phyloP scores from a whole-genome alignment of 495 filamentous ascomycete genomes.

The Neurospora discreta region DNA sequence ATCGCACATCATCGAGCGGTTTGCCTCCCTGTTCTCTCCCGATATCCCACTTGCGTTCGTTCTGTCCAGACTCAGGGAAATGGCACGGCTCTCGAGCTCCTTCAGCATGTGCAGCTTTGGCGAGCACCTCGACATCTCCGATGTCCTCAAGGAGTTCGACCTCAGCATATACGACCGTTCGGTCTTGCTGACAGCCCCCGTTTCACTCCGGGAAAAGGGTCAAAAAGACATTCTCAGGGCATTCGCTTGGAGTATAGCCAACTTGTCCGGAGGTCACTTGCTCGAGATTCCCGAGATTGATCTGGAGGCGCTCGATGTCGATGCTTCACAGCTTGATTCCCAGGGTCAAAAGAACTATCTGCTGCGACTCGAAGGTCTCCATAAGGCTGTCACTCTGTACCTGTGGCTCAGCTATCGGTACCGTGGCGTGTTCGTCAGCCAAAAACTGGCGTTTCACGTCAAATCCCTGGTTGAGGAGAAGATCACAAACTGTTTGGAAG shows the following conservation, averaged over 20 bases:
- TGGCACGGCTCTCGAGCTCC: constrained; percentile 43
- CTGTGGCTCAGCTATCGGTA: constrained; percentile 72
- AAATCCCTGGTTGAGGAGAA: constrained; percentile 67
- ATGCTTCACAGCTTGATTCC: constrained; percentile 26
- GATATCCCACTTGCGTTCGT: constrained; percentile 68
- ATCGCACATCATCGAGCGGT: constrained; percentile 49
- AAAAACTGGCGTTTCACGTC: constrained; percentile 65
- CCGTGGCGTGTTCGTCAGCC: constrained; percentile 68
- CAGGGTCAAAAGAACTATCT: constrained; percentile 39
- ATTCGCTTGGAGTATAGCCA: constrained; percentile 56
- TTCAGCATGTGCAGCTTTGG: constrained; percentile 64
- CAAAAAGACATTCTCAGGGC: constrained; percentile 37
- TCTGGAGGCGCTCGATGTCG: constrained; percentile 53
- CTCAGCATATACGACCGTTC: constrained; percentile 63
- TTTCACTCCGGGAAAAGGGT: constrained; percentile 23
- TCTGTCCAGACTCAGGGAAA: constrained; percentile 56
- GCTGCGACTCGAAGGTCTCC: constrained; percentile 56
- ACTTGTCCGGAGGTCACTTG: constrained; percentile 49
- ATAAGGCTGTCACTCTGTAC: constrained; percentile 74
- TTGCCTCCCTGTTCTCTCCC: constrained; percentile 67
- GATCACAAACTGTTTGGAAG: constrained; percentile 56
- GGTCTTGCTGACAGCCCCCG: constrained; percentile 62
- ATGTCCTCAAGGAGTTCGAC: constrained; percentile 53
- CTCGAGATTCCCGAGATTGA: constrained; percentile 53
- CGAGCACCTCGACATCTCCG: constrained; percentile 51